Percentiles rank a stretch among this genome's conserved stretches.
phyloP scores from a whole-genome alignment of 106 monocot species.

The Alisma plantagoaquatica region DNA sequence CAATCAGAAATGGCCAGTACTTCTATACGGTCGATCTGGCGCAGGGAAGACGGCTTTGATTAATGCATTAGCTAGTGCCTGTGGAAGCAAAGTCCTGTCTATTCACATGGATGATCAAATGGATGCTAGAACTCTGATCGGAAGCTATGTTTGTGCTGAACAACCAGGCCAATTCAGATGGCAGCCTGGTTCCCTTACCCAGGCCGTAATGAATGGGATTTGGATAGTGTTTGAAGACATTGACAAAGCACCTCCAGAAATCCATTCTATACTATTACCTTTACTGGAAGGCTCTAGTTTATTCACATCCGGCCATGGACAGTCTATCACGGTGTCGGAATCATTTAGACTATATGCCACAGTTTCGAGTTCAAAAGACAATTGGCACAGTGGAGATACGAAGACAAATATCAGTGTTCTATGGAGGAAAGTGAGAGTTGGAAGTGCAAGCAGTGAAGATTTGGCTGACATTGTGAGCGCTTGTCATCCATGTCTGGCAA shows the following conservation, averaged over 20 bases:
- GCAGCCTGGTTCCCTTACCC: conserved; percentile 92
- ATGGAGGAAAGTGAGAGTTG: conserved; percentile 79
- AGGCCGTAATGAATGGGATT: conserved; percentile 53
- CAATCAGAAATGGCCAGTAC: conserved; percentile 80
- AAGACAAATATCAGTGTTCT: conserved; percentile 33
- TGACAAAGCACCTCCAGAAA: conserved; percentile 90
- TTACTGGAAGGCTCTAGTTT: conserved; percentile 81
- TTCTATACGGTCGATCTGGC: conserved; percentile 77
- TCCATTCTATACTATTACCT: conserved; percentile 76
- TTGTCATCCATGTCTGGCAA: conserved; percentile 51
- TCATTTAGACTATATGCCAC: conserved; percentile 82
- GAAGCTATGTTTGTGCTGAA: conserved; percentile 84
- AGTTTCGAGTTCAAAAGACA: conserved; percentile 46
- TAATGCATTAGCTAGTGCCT: conserved; percentile 39
- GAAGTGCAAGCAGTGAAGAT: conserved; percentile 35
- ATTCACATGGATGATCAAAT: conserved; percentile 98
- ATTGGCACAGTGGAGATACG: too few relatives aligned
- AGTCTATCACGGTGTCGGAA: conserved; percentile 68
- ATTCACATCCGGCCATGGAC: conserved; percentile 69
- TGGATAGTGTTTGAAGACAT: conserved; percentile 97
- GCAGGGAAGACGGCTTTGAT: conserved; percentile 83
- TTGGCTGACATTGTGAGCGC: conserved; percentile 49
- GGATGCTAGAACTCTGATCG: conserved; percentile 84
- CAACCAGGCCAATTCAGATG: conserved; percentile 92
- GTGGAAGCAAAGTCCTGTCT: conserved; percentile 61